Evolutionary conservation across 2,329 filamentous ascomycete genomes (phyloP).

Genomic region (Epichloe amarillans): DNA sequence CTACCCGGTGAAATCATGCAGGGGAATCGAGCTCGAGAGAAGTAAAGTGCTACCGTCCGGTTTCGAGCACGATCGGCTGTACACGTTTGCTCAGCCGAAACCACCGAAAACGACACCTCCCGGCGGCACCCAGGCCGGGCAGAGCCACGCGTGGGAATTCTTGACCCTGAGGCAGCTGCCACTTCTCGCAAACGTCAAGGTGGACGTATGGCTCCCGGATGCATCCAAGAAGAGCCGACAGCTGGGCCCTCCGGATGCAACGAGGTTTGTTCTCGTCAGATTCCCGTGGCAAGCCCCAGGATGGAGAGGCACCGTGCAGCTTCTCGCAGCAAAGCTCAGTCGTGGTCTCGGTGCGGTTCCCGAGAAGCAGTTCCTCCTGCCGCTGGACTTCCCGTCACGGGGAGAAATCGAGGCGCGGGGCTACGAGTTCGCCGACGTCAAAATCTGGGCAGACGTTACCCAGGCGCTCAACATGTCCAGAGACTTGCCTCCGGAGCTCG

Average conservation of each 20-base stretch:
- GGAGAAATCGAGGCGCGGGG: slow-evolving; percentile 43
- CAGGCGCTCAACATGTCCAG: slow-evolving; percentile 41
- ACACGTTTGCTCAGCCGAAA: slow-evolving; percentile 58
- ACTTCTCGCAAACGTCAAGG: slow-evolving; percentile 54
- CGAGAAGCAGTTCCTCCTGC: slow-evolving; percentile 52
- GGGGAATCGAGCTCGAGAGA: slow-evolving; percentile 56
- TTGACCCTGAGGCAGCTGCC: slow-evolving; percentile 59
- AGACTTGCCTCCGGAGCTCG: slow-evolving; percentile 49
- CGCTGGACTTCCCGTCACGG: slow-evolving; percentile 46
- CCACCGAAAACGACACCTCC: slow-evolving; percentile 5
- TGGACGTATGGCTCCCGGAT: slow-evolving; percentile 59
- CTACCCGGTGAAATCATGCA: slow-evolving; percentile 76
- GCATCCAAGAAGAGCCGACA: slow-evolving; percentile 37
- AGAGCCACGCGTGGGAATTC: slow-evolving; percentile 46
- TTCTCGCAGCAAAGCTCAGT: slow-evolving; percentile 35
- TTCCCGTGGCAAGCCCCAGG: slow-evolving; percentile 50
- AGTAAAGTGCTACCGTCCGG: slow-evolving; percentile 54
- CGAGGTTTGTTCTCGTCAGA: slow-evolving; percentile 48
- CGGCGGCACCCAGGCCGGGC: background rate
- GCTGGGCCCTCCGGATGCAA: slow-evolving; percentile 33
- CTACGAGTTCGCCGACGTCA: slow-evolving; percentile 48
- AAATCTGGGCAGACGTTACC: slow-evolving; percentile 48
- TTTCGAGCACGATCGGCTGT: slow-evolving; percentile 68
- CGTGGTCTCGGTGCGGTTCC: slow-evolving; percentile 35
- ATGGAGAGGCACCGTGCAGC: slow-evolving; percentile 31